Evolutionary conservation across 2,329 filamentous ascomycete genomes (phyloP).

Genomic region (Aspergillus fijiensis): DNA sequence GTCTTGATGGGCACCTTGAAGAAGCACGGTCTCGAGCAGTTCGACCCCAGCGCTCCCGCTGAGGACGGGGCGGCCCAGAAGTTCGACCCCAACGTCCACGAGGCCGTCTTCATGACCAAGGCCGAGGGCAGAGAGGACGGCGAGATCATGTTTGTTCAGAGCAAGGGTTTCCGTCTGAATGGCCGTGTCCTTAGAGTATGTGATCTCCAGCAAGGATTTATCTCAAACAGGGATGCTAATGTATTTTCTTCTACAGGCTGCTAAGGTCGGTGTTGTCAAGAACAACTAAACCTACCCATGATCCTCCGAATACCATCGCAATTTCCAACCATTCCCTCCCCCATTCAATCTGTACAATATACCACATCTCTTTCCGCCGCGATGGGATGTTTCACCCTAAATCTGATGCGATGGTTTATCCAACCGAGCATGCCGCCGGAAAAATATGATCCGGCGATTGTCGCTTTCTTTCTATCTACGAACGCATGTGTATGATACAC

Average conservation of each 20-base stretch:
- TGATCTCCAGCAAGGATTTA: slow-evolving; percentile 8
- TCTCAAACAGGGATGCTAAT: not conserved
- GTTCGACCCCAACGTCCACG: slow-evolving; percentile 95
- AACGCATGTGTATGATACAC: slow-evolving; percentile 37
- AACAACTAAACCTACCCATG: slow-evolving; percentile 52
- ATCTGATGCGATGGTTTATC: not conserved
- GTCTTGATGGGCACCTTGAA: slow-evolving; percentile 84
- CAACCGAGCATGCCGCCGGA: slow-evolving; percentile 8
- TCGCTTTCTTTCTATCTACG: slow-evolving; percentile 27
- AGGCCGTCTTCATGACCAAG: slow-evolving; percentile 92
- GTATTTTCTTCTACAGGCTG: slow-evolving; percentile 53
- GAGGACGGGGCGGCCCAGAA: slow-evolving; percentile 64
- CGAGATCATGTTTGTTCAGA: slow-evolving; percentile 86
- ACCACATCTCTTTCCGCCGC: slow-evolving; percentile 30
- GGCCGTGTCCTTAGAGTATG: slow-evolving; percentile 74
- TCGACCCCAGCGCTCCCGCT: slow-evolving; percentile 62
- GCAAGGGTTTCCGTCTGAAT: slow-evolving; percentile 94
- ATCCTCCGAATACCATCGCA: slow-evolving; percentile 11
- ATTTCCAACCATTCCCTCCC: slow-evolving; percentile 9
- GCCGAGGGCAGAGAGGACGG: slow-evolving; percentile 85
- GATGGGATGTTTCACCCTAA: slow-evolving; percentile 21
- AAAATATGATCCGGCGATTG: not conserved
- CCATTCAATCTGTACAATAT: slow-evolving; percentile 36
- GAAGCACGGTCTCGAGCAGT: slow-evolving; percentile 91
- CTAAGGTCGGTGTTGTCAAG: slow-evolving; percentile 96